Base-by-base conservation (phyloP, 2,329 filamentous ascomycete species). In the Pseudogymnoascus sp. region DNA sequence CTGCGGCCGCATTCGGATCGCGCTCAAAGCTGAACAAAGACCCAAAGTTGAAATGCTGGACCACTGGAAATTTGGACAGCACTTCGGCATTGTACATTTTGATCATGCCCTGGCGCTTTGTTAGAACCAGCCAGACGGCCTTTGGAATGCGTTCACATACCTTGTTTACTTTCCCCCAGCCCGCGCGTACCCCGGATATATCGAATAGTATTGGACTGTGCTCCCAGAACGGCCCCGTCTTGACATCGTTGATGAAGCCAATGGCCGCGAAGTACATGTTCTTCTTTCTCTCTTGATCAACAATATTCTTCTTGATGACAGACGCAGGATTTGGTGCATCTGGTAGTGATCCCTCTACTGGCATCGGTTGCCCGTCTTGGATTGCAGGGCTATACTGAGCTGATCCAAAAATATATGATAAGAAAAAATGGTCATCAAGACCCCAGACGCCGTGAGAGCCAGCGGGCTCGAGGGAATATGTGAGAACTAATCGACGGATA, bases 71-170 rank as follows among this genome's bases (percentile, higher is more conserved):
- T 75, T 99, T 99, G 40, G 90, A 91, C 12, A 99, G 81, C 2
- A 99, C 95, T 78, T 99, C 95, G 16, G 91, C 95, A 69, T 96
- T 92, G 78, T 93, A 99, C 95, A 99, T 99, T 77, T 97, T 99
- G 71, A 99, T 86, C 95, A 59, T 97, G 61, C 95, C 95, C 87
- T 89, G 65, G 7, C n/a, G 25, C 21, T 62, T 31, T 56, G 25
- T 65, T 62, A 67, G 62, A 11, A 60, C 37, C 12, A 18, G 12
- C 10, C 10, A 5, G 1, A 21, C 44, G 25, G n/a, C 14, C 16
- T 18, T 7, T 46, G 23, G n/a, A 28, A 59, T 18, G 1, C 25
- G 4, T 53, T 8, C 4, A 65, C 63, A 40, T 62, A 84, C 84
- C 80, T 93, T 93, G 77, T 99, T 97, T 72, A 99, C 96, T 79